Percentiles rank a stretch among this genome's conserved stretches.
Conservation (phyloP, 2,329 filamentous ascomycete species). For the Clonostachys chloroleuca region DNA sequence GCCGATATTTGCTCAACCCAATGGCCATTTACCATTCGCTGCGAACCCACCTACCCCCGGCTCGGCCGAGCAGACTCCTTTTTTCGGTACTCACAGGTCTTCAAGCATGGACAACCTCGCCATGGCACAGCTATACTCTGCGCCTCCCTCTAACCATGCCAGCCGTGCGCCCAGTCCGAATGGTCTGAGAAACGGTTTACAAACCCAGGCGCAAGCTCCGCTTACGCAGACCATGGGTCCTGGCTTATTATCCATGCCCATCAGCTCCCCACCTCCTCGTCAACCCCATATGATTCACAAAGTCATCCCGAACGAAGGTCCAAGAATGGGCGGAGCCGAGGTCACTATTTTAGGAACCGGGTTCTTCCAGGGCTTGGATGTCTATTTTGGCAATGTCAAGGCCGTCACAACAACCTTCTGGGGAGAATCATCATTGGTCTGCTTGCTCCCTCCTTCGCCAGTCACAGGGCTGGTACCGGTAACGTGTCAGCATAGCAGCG, state of each 20-base stretch:
- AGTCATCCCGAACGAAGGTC: conserved; percentile 78
- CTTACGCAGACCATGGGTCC: conserved; percentile 42
- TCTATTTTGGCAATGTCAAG: conserved; percentile 71
- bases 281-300: conserved; percentile 65
- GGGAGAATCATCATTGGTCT: conserved; percentile 76
- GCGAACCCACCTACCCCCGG: conserved; percentile 64
- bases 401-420: conserved; percentile 74
- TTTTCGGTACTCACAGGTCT: conserved; percentile 26
- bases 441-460: conserved; percentile 67
- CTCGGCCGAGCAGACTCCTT: conserved; percentile 46
- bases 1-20: neutral
- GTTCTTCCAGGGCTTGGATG: conserved; percentile 72
- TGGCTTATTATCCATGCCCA: conserved; percentile 44
- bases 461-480: conserved; percentile 67
- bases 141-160: conserved; percentile 66
- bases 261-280: conserved; percentile 43
- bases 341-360: conserved; percentile 79
- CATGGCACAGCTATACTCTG: conserved; percentile 64
- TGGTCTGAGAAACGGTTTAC: conserved; percentile 39
- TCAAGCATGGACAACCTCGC: conserved; percentile 62
- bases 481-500: conserved; percentile 49
- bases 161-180: conserved; percentile 77
- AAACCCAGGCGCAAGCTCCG: conserved; percentile 33
- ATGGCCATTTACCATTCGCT: conserved; percentile 34
- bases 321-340: conserved; percentile 79